phyloP scores from a whole-genome alignment of 2,329 filamentous ascomycete genomes.

The Epicoccum nigrum region DNA sequence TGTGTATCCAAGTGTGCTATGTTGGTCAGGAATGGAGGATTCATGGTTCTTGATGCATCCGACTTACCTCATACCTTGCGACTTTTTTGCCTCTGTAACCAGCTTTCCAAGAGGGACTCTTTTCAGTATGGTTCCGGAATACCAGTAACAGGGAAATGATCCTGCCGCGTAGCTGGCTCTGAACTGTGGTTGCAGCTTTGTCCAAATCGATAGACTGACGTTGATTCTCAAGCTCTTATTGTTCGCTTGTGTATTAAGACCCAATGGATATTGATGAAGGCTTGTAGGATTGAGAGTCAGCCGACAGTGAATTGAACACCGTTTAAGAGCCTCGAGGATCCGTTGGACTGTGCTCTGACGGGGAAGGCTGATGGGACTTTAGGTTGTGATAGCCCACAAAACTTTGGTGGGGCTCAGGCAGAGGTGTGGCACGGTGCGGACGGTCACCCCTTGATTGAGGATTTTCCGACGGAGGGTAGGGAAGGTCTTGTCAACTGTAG shows the following conservation, averaged over 20 bases:
- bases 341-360: constrained; percentile 16
- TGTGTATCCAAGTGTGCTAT: constrained; percentile 49
- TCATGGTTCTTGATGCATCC: neutral
- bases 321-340: constrained; percentile 14
- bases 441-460: constrained; percentile 36
- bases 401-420: constrained; percentile 38
- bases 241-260: neutral
- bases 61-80: constrained; percentile 50
- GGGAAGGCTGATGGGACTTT: constrained; percentile 29
- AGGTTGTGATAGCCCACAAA: constrained; percentile 37
- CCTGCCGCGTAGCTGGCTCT: too few relatives aligned
- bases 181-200: neutral
- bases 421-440: constrained; percentile 43
- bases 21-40: constrained; percentile 20
- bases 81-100: constrained; percentile 28
- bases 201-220: neutral
- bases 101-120: constrained; percentile 19
- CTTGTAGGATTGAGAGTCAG: constrained; percentile 23
- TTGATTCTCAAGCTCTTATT: neutral
- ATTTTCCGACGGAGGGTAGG: constrained; percentile 39
- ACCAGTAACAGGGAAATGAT: neutral
- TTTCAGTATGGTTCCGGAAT: neutral
- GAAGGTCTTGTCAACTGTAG: constrained; percentile 36
- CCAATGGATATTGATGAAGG: neutral
- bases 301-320: constrained; percentile 7